Base-by-base conservation (phyloP, 306 rosid species). In the Corylus americana region DNA sequence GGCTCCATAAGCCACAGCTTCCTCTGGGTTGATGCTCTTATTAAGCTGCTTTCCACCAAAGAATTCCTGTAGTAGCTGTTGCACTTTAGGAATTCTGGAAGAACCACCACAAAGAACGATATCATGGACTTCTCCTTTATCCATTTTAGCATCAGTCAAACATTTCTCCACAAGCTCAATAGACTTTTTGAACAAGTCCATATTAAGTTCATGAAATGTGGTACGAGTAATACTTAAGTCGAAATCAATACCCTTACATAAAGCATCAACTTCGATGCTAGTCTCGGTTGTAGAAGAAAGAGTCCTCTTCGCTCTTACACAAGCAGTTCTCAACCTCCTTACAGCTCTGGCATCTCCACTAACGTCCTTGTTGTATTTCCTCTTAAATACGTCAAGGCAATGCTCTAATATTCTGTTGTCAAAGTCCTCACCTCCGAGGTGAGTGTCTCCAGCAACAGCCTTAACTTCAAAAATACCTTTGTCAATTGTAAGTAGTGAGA, bases 391-490 rank as follows among this genome's bases (percentile, higher is more conserved):
- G 1, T 75, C 5, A 0, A 67, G 78, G 45, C 77, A 86, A 18
- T 75, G 17, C 1, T 25, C 20, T 7, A 81, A 48, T 87, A 87
- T 59, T 61, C 79, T 49, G 64, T 75, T 76, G 42, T 76, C 80
- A 18, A 87, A 59, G 55, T 87, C 86, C 31, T 76, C 87, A 1
- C 85, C 87, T 3, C 87, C 83, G 0, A 86, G 83, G 49, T 83
- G 87, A 22, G 81, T 78, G 70, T 78, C 81, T 17, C 90, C 87
- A 18, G 80, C 83, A 18, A 84, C 84, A 0, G 49, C 25, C 11
- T 9, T 42, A 20, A 70, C 81, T 69, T 78, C 49, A 55, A 77
- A 77, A 4, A 2, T 51, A 55, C 70, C 48, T 2, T 25, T 29
- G 2, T 62, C 67, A 37, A 77, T 42, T 4, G 68, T 69, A 17